These are phyloP conservation scores for Cystobasidium onofrii DNA, from an alignment of 768 basidiomycete genomes.

Conservation along the genomic window DNA sequence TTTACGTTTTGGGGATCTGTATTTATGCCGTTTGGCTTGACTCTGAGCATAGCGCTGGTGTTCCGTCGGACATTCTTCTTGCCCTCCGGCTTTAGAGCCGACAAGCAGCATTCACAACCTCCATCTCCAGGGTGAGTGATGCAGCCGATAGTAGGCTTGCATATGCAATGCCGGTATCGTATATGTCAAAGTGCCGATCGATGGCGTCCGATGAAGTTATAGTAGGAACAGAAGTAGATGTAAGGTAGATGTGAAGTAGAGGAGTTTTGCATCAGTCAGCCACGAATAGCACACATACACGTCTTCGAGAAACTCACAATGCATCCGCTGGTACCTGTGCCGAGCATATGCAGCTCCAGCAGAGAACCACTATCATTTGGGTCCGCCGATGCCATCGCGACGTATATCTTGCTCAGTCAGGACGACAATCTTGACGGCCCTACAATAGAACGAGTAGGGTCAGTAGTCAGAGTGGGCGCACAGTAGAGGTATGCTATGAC, in stretches of 20 bases:
- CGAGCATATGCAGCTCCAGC: constrained; percentile 38
- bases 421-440: too few species aligned
- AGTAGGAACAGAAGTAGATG: too few species aligned
- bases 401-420: too few species aligned
- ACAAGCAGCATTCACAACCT: constrained; percentile 60
- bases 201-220: too few species aligned
- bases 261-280: too few species aligned
- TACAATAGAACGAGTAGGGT: too few species aligned
- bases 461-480: too few species aligned
- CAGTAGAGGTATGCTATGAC: too few species aligned
- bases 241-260: too few species aligned
- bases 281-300: too few species aligned
- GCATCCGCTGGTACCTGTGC: constrained; percentile 39
- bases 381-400: neutral
- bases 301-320: constrained; percentile 1
- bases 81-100: constrained; percentile 60
- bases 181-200: neutral
- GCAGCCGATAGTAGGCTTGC: constrained; percentile 60
- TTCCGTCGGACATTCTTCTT: constrained; percentile 78
- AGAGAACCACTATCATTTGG: neutral
- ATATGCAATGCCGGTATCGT: neutral
- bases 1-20: constrained; percentile 53
- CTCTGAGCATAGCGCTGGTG: constrained; percentile 62
- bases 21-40: constrained; percentile 42
- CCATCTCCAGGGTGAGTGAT: constrained; percentile 56